Conservation (phyloP, 192 early-diverging fungal genomes). For the Funneliformis geosporum region DNA sequence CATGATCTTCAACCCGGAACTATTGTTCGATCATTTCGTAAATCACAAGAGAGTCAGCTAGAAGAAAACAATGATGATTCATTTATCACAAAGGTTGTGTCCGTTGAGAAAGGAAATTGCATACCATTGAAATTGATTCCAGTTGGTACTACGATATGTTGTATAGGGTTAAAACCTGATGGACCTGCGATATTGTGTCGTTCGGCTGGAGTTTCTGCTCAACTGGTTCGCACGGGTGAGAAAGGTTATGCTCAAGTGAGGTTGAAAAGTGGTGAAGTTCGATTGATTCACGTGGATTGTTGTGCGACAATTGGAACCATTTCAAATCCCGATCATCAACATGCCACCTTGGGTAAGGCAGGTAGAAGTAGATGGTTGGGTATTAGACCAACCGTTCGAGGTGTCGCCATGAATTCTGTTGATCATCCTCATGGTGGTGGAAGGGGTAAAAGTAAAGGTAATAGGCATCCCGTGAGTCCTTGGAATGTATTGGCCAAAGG, state of each 20-base stretch:
- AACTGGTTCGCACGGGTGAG: constrained; percentile 75
- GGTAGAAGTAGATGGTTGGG: constrained; percentile 81
- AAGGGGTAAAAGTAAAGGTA: constrained; percentile 89
- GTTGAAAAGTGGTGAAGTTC: constrained; percentile 83
- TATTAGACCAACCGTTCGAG: constrained; percentile 88
- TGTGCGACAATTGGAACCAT: constrained; percentile 90
- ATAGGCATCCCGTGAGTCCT: constrained; percentile 73
- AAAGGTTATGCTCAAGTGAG: constrained; percentile 83
- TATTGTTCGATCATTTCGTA: constrained; percentile 5
- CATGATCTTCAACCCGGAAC: constrained; percentile 53
- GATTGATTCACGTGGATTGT: constrained; percentile 79
- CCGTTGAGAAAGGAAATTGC: constrained; percentile 85
- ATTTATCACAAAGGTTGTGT: constrained; percentile 44
- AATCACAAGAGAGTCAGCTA: neutral
- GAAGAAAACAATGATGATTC: constrained; percentile 14
- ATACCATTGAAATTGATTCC: constrained; percentile 88
- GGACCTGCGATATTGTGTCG: constrained; percentile 79
- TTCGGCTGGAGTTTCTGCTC: constrained; percentile 85
- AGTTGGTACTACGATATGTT: constrained; percentile 87
- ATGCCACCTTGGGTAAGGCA: constrained; percentile 85
- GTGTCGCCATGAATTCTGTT: constrained; percentile 91
- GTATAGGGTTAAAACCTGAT: constrained; percentile 75
- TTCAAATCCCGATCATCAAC: constrained; percentile 89
- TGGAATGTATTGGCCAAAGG: constrained; percentile 95
- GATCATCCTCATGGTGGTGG: constrained; percentile 99